Evolutionary conservation across 2,329 filamentous ascomycete species (phyloP).

Genomic region (Xylariaceae sp.): DNA sequence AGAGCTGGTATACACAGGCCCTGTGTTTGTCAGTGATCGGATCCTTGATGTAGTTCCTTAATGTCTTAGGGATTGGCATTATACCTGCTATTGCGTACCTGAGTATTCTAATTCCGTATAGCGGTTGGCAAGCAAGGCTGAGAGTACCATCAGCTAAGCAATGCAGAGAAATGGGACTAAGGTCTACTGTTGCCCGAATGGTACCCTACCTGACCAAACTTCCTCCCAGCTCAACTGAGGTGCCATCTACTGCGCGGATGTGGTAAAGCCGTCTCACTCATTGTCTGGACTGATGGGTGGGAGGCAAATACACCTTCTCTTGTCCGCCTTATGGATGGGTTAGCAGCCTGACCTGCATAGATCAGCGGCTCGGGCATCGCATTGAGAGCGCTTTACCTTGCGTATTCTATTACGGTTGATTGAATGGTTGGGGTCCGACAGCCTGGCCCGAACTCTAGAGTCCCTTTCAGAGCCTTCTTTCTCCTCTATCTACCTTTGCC

Average conservation of each 20-base stretch:
- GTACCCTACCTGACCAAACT: not conserved
- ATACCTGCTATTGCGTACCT: not conserved
- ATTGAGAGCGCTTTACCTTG: conserved; percentile 19
- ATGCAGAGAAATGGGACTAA: not conserved
- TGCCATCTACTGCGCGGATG: conserved; percentile 5
- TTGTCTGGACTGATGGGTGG: conserved; percentile 23
- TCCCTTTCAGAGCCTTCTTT: conserved; percentile 29
- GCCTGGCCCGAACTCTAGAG: conserved; percentile 14
- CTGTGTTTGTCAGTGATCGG: not conserved
- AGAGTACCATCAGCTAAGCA: not conserved
- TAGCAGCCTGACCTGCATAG: conserved; percentile 27
- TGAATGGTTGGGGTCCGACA: conserved; percentile 23
- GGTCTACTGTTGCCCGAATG: conserved; percentile 2
- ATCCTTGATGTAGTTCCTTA: not conserved
- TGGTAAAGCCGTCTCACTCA: conserved; percentile 20
- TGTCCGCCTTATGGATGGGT: conserved; percentile 25
- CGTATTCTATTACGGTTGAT: conserved; percentile 24
- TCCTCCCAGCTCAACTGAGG: conserved; percentile 16
- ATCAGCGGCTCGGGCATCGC: conserved; percentile 25
- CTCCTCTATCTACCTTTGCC: conserved; percentile 24
- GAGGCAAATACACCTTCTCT: conserved; percentile 19
- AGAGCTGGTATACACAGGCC: not conserved
- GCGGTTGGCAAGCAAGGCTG: conserved; percentile 2
- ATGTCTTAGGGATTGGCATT: not conserved
- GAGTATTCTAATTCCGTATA: not conserved